Conservation (phyloP, 495 filamentous ascomycete genomes). For the Neurospora cerealis region DNA sequence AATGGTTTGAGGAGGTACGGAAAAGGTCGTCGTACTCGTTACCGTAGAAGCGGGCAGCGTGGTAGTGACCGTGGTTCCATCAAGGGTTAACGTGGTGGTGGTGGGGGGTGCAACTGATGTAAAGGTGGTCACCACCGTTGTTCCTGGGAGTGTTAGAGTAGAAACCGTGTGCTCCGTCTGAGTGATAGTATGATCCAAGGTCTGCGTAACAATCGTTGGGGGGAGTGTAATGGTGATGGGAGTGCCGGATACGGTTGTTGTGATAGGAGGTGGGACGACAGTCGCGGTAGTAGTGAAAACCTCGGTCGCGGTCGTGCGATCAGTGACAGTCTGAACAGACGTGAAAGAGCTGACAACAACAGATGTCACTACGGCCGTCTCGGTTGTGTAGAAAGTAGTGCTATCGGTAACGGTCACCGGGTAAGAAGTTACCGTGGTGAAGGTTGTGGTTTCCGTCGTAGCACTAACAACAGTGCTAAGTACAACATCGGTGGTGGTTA, state of each 20-base stretch:
- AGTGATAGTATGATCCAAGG: slow-evolving; percentile 16
- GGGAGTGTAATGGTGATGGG: slow-evolving; percentile 13
- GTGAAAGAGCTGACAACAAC: slow-evolving; percentile 12
- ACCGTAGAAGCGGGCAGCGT: slow-evolving; percentile 17
- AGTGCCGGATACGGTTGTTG: slow-evolving; percentile 6
- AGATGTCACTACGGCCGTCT: slow-evolving; percentile 8
- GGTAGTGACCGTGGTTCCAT: slow-evolving; percentile 16
- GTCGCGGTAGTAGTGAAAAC: slow-evolving; percentile 16
- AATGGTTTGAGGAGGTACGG: not conserved
- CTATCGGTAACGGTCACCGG: slow-evolving; percentile 13
- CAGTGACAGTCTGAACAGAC: slow-evolving; percentile 4
- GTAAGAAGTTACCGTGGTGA: slow-evolving; percentile 11
- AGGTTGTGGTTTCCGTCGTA: slow-evolving; percentile 18
- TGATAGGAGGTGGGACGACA: slow-evolving; percentile 10
- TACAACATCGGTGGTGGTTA: slow-evolving; percentile 15
- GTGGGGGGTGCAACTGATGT: slow-evolving; percentile 9
- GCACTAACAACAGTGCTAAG: slow-evolving; percentile 4
- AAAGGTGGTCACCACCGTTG: slow-evolving; percentile 14
- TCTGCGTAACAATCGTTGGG: not conserved
- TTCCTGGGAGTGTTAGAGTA: slow-evolving; percentile 16
- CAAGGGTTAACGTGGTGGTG: slow-evolving; percentile 15
- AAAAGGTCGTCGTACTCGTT: slow-evolving; percentile 9
- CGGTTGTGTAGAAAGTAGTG: slow-evolving; percentile 11
- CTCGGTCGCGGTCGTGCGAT: slow-evolving; percentile 11
- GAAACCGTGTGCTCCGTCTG: not conserved